Evolutionary conservation across 2,329 filamentous ascomycete genomes (phyloP), one percentile per base, ranked within the genome.

Genomic region (Trichoderma endophyticum): DNA sequence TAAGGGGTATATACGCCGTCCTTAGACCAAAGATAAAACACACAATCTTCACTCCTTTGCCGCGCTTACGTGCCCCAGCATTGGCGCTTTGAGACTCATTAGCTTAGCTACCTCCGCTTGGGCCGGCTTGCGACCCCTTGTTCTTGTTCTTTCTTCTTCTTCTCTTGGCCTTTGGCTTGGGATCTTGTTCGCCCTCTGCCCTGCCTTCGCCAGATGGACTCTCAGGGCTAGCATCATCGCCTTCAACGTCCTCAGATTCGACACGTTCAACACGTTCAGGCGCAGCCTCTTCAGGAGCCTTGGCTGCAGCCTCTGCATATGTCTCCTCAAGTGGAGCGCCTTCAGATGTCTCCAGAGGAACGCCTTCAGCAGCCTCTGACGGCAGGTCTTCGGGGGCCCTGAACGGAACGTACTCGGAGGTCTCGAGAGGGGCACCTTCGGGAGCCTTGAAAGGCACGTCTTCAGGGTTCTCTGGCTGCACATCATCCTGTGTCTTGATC

Each of bases 141-240:
- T 54, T 36, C 21, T 70, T 69, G 6, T 78, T 79, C 72, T 68
- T 73, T 34, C 70, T 73, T 62, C 62, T 66, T 36, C 59, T 64
- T 72, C 77, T 72, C 60, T 71, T 71, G 28, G 57, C 57, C 43
- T 64, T 48, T 11, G 61, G 18, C 34, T 68, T 70, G 77, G n/a
- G 66, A 36, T 28, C 24, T 59, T 73, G 39, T 30, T 26, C 56
- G 9, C 73, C 73, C 30, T 62, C 34, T 21, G 63, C 43, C 59
- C 68, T 56, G 18, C 28, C 48, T 43, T 65, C n/a, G 32, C 60
- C 32, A 36, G 54, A 12, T 1, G 65, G 56, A 14, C 54, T 69
- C 9, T 70, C 66, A 26, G 39, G 65, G 15, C n/a, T 36, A 3
- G 57, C n/a, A 15, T 70, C 73, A 2, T 63, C 36, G 18, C 61